A percentile compares a stretch with the other conserved stretches of the same genome.
phyloP scores from a whole-genome alignment of 495 filamentous ascomycete genomes.

The Pyronema omphalodes region DNA sequence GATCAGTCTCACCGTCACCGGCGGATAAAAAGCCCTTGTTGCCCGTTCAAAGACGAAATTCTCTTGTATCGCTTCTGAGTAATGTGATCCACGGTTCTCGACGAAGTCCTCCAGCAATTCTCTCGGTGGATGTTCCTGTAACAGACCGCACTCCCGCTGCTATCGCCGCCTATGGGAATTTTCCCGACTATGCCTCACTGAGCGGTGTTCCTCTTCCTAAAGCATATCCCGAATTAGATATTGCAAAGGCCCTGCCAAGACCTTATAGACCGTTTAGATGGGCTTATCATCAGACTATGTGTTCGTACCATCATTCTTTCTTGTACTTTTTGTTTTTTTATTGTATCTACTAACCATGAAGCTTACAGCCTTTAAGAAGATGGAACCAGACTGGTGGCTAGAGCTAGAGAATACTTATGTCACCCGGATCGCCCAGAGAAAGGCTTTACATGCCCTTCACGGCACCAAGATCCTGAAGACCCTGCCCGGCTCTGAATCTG shows the following conservation, averaged over 20 bases:
- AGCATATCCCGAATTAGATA: conserved; percentile 46
- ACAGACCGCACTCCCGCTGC: conserved; percentile 37
- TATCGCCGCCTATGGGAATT: conserved; percentile 55
- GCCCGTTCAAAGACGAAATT: not conserved
- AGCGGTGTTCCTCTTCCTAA: conserved; percentile 61
- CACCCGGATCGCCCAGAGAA: conserved; percentile 50
- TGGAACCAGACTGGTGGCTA: conserved; percentile 81
- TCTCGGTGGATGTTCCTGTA: not conserved
- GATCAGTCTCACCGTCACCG: not conserved
- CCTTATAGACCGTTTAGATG: conserved; percentile 71
- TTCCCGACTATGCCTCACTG: conserved; percentile 63
- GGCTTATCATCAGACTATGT: conserved; percentile 88
- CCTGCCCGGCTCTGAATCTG: conserved; percentile 63
- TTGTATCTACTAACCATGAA: conserved; percentile 9
- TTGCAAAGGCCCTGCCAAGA: conserved; percentile 44
- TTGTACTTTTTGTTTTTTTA: no score
- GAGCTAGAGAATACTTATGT: conserved; percentile 68
- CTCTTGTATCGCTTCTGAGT: not conserved
- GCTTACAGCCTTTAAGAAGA: conserved; percentile 49
- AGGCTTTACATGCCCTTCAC: conserved; percentile 45
- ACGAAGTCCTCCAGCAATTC: not conserved
- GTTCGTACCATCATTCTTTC: conserved; percentile 29
- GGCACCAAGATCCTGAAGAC: conserved; percentile 45
- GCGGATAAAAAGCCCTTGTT: not conserved
- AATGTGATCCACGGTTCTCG: not conserved